These are phyloP conservation scores for Trematosphaeria pertusa DNA, from an alignment of 2,329 filamentous ascomycete species.

Conservation along the genomic window DNA sequence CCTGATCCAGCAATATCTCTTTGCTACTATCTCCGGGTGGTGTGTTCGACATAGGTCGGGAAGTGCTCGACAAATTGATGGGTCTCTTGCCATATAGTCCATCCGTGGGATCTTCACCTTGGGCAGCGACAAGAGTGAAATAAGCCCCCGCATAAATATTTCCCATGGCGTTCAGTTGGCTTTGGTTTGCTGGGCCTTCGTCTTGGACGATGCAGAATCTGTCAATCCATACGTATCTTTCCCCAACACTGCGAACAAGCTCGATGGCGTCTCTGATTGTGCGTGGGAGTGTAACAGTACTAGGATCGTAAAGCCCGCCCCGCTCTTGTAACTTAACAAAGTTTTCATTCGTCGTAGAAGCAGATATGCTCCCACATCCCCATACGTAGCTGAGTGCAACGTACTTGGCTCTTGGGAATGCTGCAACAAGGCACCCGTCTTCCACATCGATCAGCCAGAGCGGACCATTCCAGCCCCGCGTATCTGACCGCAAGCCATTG, in stretches of 20 bases:
- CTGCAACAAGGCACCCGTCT: conserved; percentile 10
- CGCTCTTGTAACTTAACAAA: conserved; percentile 3
- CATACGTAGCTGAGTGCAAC: conserved; percentile 24
- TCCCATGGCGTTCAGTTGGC: conserved; percentile 19
- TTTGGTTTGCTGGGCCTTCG: conserved; percentile 6
- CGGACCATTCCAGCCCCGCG: conserved; percentile 6
- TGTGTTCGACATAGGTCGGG: not conserved
- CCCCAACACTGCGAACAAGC: conserved; percentile 9
- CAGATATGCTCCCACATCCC: conserved; percentile 11
- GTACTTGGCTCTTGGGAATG: conserved; percentile 12
- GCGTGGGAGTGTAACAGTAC: conserved; percentile 10
- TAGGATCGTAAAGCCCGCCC: conserved; percentile 5
- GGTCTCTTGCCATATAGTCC: conserved; percentile 6
- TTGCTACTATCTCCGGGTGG: not conserved
- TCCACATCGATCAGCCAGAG: conserved; percentile 15
- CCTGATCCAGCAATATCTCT: conserved; percentile 4
- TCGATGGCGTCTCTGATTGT: conserved; percentile 19
- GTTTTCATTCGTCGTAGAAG: conserved; percentile 7
- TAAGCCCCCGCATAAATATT: conserved; percentile 19
- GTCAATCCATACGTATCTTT: conserved; percentile 19
- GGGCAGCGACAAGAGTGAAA: conserved; percentile 21
- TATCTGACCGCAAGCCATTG: not conserved
- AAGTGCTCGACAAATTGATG: not conserved
- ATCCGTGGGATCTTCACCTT: conserved; percentile 8
- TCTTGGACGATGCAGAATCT: conserved; percentile 19